Conservation (phyloP, 495 filamentous ascomycete genomes). For the Patellaria atrata region DNA sequence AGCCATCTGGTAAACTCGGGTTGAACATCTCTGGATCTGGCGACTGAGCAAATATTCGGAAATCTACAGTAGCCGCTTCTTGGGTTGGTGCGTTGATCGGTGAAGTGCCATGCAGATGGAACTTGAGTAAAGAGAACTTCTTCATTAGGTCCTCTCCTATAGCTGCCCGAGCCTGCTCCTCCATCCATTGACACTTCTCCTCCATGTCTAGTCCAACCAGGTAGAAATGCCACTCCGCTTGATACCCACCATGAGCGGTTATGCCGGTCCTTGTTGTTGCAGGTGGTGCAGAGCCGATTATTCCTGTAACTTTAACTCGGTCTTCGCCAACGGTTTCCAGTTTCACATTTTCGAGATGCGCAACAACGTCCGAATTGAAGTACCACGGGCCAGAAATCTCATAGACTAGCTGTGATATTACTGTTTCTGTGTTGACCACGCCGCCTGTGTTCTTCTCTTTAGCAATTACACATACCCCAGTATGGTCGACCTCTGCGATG, state of each 20-base stretch:
- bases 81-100: conserved; percentile 9
- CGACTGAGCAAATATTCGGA: conserved; percentile 17
- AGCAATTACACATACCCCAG: conserved; percentile 16
- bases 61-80: conserved; percentile 16
- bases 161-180: conserved; percentile 15
- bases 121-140: conserved; percentile 3
- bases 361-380: conserved; percentile 21
- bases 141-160: conserved; percentile 13
- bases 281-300: conserved; percentile 13
- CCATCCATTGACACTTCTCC: conserved; percentile 16
- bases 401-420: conserved; percentile 19
- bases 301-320: conserved; percentile 14
- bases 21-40: conserved; percentile 13
- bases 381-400: conserved; percentile 21
- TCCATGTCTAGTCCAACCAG: conserved; percentile 20
- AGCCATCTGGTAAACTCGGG: conserved; percentile 3
- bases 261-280: conserved; percentile 19
- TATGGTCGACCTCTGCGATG: conserved; percentile 18
- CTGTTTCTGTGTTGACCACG: conserved; percentile 10
- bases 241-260: conserved; percentile 16
- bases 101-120: not conserved
- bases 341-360: conserved; percentile 13
- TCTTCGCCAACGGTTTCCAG: conserved; percentile 17
- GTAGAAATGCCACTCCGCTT: conserved; percentile 18
- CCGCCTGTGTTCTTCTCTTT: conserved; percentile 16